Conservation (phyloP, 805 yeast genomes). For the Saccharomycopsis oosterbeekiorum region DNA sequence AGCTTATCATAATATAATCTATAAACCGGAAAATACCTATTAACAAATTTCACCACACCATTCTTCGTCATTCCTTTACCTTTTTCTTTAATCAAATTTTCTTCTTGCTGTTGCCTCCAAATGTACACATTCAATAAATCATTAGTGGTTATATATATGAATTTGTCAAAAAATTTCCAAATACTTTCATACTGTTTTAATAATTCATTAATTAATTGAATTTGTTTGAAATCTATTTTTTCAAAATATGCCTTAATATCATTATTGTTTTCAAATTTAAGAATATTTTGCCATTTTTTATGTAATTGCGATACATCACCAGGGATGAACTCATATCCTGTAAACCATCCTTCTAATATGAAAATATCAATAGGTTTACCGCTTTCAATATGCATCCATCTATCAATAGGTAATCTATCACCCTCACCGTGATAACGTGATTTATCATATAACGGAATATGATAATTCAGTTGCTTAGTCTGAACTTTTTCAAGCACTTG, state of each 20-base stretch:
- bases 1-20: slow-evolving; percentile 50
- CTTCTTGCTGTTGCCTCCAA: slow-evolving; percentile 77
- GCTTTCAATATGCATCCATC: slow-evolving; percentile 30
- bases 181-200: slow-evolving; percentile 40
- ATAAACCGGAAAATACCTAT: slow-evolving; percentile 82
- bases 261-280: slow-evolving; percentile 9
- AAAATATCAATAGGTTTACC: slow-evolving; percentile 47
- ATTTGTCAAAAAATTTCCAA: slow-evolving; percentile 51
- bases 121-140: slow-evolving; percentile 51
- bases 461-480: slow-evolving; percentile 23
- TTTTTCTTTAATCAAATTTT: slow-evolving; percentile 36
- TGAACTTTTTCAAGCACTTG: slow-evolving; percentile 26
- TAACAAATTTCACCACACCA: slow-evolving; percentile 59
- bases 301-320: slow-evolving; percentile 25
- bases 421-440: slow-evolving; percentile 65
- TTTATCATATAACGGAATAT: slow-evolving; percentile 71
- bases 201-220: slow-evolving; percentile 39
- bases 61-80: slow-evolving; percentile 78
- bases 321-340: slow-evolving; percentile 51
- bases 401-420: slow-evolving; percentile 42
- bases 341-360: slow-evolving; percentile 90
- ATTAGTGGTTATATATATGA: slow-evolving; percentile 53
- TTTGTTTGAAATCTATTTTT: slow-evolving; percentile 23
- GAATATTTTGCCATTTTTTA: slow-evolving; percentile 14
- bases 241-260: slow-evolving; percentile 22